Percentiles rank a stretch among this genome's conserved stretches.
phyloP scores from a whole-genome alignment of 2,329 filamentous ascomycete species.

The Helotiales sp. region DNA sequence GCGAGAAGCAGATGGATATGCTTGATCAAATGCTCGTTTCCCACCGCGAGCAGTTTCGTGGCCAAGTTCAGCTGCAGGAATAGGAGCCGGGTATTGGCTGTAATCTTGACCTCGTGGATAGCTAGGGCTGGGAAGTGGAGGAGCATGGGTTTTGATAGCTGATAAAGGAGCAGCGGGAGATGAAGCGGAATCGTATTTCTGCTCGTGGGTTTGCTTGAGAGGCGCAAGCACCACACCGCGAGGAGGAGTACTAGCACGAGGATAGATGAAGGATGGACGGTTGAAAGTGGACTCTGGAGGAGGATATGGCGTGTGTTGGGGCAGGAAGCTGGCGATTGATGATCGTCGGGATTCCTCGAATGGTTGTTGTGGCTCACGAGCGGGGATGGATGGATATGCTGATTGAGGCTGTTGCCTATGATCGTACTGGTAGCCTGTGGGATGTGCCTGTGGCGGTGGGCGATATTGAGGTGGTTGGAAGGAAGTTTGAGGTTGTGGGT shows the following conservation, averaged over 20 bases:
- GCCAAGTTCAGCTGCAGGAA: slow-evolving; percentile 11
- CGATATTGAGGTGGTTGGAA: slow-evolving; percentile 18
- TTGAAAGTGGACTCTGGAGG: slow-evolving; percentile 19
- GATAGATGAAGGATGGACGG: slow-evolving; percentile 15
- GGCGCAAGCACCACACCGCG: slow-evolving; percentile 19
- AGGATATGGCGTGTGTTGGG: slow-evolving; percentile 10
- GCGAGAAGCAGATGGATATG: slow-evolving; percentile 26
- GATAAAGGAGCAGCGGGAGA: slow-evolving; percentile 28
- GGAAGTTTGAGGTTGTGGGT: slow-evolving; percentile 26
- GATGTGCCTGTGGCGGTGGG: not conserved
- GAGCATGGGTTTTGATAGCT: slow-evolving; percentile 18
- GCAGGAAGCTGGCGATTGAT: slow-evolving; percentile 9
- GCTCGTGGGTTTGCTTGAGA: slow-evolving; percentile 16
- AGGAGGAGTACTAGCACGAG: slow-evolving; percentile 3
- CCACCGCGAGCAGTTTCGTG: slow-evolving; percentile 23
- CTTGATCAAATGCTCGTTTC: slow-evolving; percentile 30
- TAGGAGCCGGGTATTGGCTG: slow-evolving; percentile 21
- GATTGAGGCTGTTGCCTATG: slow-evolving; percentile 11
- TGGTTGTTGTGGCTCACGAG: slow-evolving; percentile 15
- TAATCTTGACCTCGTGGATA: slow-evolving; percentile 22
- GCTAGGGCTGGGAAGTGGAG: slow-evolving; percentile 18
- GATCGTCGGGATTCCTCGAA: slow-evolving; percentile 27
- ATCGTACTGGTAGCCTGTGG: slow-evolving; percentile 7
- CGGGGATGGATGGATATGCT: slow-evolving; percentile 12
- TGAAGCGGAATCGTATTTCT: slow-evolving; percentile 22